Evolutionary conservation across 805 yeast species (phyloP).

Genomic region (Lachancea quebecensis): DNA sequence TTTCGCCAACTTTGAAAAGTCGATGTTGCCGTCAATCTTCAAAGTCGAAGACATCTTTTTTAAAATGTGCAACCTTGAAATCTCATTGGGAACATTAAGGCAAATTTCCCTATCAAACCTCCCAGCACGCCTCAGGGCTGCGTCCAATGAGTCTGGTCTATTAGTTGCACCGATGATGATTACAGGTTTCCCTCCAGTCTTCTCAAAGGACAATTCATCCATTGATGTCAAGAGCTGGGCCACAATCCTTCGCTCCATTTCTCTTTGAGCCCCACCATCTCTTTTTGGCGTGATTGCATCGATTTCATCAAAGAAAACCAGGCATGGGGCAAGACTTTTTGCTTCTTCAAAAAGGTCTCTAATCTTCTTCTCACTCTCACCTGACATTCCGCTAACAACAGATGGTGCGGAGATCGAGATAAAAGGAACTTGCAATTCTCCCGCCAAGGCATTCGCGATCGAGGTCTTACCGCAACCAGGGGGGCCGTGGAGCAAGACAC

Average conservation of each 20-base stretch:
- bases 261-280: slow-evolving; percentile 91
- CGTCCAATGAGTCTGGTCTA: slow-evolving; percentile 90
- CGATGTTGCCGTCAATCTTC: slow-evolving; percentile 62
- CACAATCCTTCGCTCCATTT: slow-evolving; percentile 95
- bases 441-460: slow-evolving; percentile 92
- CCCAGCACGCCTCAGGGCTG: slow-evolving; percentile 94
- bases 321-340: slow-evolving; percentile 79
- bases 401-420: slow-evolving; percentile 90
- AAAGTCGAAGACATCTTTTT: slow-evolving; percentile 63
- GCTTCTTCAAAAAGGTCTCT: slow-evolving; percentile 95
- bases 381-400: slow-evolving; percentile 98
- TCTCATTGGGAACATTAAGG: slow-evolving; percentile 89
- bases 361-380: slow-evolving; percentile 91
- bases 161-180: slow-evolving; percentile 95
- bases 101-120: slow-evolving; percentile 93
- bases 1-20: slow-evolving; percentile 70
- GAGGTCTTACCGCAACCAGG: slow-evolving; percentile 99
- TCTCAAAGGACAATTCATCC: slow-evolving; percentile 84
- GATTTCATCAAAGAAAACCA: slow-evolving; percentile 90
- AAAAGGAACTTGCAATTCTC: slow-evolving; percentile 89
- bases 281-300: slow-evolving; percentile 98
- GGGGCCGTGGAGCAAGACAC: slow-evolving; percentile 91
- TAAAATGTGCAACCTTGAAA: slow-evolving; percentile 68
- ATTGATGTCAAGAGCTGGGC: slow-evolving; percentile 91
- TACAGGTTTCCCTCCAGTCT: slow-evolving; percentile 89